A percentile compares a stretch with the other conserved stretches of the same genome.
phyloP scores from a whole-genome alignment of 2,329 filamentous ascomycete species.

The Trichoderma cornu-damae region DNA sequence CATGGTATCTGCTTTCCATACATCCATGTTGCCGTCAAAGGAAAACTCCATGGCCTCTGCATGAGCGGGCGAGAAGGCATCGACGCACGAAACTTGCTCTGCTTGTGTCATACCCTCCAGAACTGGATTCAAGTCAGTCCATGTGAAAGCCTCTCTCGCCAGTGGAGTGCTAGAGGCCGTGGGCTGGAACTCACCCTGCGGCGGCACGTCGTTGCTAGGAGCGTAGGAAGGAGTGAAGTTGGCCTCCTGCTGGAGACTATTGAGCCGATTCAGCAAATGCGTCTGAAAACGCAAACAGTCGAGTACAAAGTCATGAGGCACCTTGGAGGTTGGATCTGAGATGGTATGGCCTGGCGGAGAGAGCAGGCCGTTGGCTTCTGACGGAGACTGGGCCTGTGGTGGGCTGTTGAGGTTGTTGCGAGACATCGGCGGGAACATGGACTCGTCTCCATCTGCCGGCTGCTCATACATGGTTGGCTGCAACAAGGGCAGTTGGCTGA shows the following conservation, averaged over 20 bases:
- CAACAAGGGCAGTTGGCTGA: conserved; percentile 10
- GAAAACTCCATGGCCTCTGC: conserved; percentile 22
- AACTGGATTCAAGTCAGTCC: not conserved
- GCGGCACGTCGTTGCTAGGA: not conserved
- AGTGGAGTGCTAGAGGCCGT: not conserved
- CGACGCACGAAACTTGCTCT: conserved; percentile 18
- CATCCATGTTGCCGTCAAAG: conserved; percentile 20
- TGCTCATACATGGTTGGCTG: conserved; percentile 21
- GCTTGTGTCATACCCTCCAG: conserved; percentile 18
- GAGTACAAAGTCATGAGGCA: conserved; percentile 24
- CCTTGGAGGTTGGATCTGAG: conserved; percentile 16
- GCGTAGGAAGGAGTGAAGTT: conserved; percentile 6
- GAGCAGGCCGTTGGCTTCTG: conserved; percentile 20
- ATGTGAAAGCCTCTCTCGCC: not conserved
- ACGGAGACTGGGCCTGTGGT: conserved; percentile 20
- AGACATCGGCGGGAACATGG: conserved; percentile 18
- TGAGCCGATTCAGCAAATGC: conserved; percentile 25
- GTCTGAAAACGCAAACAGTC: conserved; percentile 27
- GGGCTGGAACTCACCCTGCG: conserved; percentile 7
- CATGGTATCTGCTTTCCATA: conserved; percentile 22
- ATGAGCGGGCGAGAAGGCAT: conserved; percentile 20
- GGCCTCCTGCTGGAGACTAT: conserved; percentile 22
- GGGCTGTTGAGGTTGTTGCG: conserved; percentile 23
- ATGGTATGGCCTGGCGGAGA: conserved; percentile 20
- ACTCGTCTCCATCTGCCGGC: conserved; percentile 15